Evolutionary conservation across 2,329 filamentous ascomycete genomes (phyloP), one percentile per base, ranked within the genome.

Genomic region (Botryosphaeria dothidea): DNA sequence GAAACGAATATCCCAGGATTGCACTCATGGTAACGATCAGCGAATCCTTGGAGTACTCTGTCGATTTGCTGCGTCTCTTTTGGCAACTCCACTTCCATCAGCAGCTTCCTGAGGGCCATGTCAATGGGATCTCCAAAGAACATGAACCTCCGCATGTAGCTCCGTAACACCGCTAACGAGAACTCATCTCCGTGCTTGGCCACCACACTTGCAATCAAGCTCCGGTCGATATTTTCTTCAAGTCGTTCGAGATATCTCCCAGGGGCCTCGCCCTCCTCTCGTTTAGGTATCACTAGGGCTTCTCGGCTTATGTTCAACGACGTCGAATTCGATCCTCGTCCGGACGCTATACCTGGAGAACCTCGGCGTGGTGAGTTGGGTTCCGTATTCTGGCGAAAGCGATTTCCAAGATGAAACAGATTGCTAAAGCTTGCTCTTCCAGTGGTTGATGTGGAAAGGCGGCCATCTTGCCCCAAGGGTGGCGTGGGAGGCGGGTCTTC

Each of bases 11-110:
- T 96, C 43, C 95, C 94, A 2, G 95, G 95, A 71, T 99, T 99
- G 79, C 95, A 99, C 78, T 99, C 95, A 74, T 98, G 92, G 76
- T 99, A 99, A 66, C 95, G 88, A 75, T 99, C 95, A 0, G 95
- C 92, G 79, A 99, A 98, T 2, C 93, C 91, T 75, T 97, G 92
- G 38, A 99, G 81, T 64, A 95, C 95, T 61, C 95, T 87, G 77
- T 99, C 95, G 68, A 99, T 98, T 72, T 99, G 95, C 77, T 99
- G 95, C 0, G 95, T 98, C 80, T 99, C 95, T 71, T 96, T 97
- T 3, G 95, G 95, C 34, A 99, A 80, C 76, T 98, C 94, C 3
- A 95, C 93, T 74, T 97, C 93, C 91, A 98, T 97, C 64, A 99
- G 84, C 56, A 99, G 85, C 76, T 98, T 98, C 41, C 95, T 89